Evolutionary conservation across 345 rosid genomes (phyloP), one percentile per base, ranked within the genome.

Genomic region (Viola odorata): DNA sequence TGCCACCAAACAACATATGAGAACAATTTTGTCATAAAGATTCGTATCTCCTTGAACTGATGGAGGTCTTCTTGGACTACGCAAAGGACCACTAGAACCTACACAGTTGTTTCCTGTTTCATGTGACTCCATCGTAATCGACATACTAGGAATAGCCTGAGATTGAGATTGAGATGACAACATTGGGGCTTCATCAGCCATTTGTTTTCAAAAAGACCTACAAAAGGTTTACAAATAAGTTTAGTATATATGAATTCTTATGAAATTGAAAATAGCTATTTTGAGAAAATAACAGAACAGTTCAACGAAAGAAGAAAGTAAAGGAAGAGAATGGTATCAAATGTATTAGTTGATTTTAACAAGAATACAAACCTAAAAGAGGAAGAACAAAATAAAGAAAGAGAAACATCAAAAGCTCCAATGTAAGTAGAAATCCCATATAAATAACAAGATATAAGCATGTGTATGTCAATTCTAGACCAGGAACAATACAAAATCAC

Each of bases 31-130:
- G 23, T 82, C 49, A 69, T 92, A 96, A 73, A 96, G 96, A 76
- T 89, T 92, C 90, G 85, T 81, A 73, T 87, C 80, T 39, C 85
- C 79, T 60, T 82, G 95, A 6, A 64, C 47, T 45, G 72, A 62
- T 36, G 87, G 75, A 41, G 72, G 69, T 62, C 70, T 82, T 72
- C 85, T 85, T 68, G 66, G 85, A 60, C 81, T 82, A 15, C 90
- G 84, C 53, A 92, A 68, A 54, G 96, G 98, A 70, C 98, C 96
- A 50, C 94, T 89, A 76, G 69, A 82, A 49, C 96, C 88, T 10
- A 73, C 88, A 66, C 71, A 65, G 56, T 72, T 72, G 69, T 59
- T 52, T 37, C 68, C 77, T 61, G 10, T 74, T 50, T 69, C 89
- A 70, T 65, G 73, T 45, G 87, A 72, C 47, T 86, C 92, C 50